A percentile compares a stretch with the other conserved stretches of the same genome.
Evolutionary conservation across 2,329 filamentous ascomycete genomes (phyloP).

Genomic region (Acephala macrosclerotiorum): DNA sequence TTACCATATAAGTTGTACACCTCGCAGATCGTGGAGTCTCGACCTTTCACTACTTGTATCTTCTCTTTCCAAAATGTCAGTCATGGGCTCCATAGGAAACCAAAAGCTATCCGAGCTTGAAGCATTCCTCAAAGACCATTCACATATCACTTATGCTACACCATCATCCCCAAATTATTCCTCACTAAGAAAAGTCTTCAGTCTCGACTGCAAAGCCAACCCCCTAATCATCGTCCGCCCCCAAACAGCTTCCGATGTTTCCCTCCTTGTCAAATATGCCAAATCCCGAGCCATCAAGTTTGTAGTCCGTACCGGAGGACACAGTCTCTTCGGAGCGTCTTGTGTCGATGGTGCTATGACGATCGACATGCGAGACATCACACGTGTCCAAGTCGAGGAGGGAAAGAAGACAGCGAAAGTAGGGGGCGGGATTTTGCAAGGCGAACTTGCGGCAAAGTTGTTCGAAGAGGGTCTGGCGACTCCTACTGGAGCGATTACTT

Average conservation of each 20-base stretch:
- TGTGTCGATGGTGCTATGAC: constrained; percentile 43
- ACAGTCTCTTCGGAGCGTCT: constrained; percentile 46
- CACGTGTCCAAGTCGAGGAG: constrained; percentile 40
- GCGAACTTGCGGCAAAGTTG: constrained; percentile 41
- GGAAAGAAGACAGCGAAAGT: constrained; percentile 43
- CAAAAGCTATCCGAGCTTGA: constrained; percentile 16
- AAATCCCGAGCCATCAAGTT: constrained; percentile 31
- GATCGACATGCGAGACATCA: constrained; percentile 49
- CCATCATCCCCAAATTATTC: constrained; percentile 26
- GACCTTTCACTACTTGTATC: not conserved
- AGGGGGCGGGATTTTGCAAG: constrained; percentile 47
- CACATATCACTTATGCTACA: constrained; percentile 22
- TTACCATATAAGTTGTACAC: not conserved
- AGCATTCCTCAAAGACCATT: constrained; percentile 24
- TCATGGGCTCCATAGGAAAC: constrained; percentile 1
- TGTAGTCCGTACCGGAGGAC: constrained; percentile 46
- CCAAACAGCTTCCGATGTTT: constrained; percentile 39
- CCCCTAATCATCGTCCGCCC: constrained; percentile 40
- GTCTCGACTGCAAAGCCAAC: constrained; percentile 18
- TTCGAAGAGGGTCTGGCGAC: constrained; percentile 43
- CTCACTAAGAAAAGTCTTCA: constrained; percentile 22
- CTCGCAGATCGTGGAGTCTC: not conserved
- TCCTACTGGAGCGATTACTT: constrained; percentile 37
- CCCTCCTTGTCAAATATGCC: constrained; percentile 31
- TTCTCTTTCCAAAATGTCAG: not conserved